These are phyloP conservation scores for Lophiotrema nucula DNA, from an alignment of 495 filamentous ascomycete species.

Conservation along the genomic window DNA sequence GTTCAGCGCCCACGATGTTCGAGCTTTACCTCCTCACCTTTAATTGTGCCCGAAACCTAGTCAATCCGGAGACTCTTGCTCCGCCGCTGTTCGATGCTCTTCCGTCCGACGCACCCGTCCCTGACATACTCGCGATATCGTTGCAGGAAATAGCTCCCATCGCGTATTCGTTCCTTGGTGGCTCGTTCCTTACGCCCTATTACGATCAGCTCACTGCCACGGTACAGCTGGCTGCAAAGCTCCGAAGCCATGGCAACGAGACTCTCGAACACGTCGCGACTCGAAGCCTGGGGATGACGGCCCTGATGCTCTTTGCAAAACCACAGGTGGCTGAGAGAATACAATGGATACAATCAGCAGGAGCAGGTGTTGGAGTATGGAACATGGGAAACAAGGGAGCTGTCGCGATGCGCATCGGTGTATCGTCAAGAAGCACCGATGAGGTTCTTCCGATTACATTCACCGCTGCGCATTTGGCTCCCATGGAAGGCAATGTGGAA, in stretches of 20 bases:
- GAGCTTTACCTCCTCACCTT: constrained; percentile 77
- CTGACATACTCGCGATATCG: constrained; percentile 51
- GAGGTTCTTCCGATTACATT: constrained; percentile 69
- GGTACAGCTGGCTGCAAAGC: constrained; percentile 62
- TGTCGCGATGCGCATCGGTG: constrained; percentile 71
- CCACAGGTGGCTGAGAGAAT: constrained; percentile 57
- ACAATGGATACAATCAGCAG: constrained; percentile 62
- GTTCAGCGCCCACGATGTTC: constrained; percentile 42
- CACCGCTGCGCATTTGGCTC: constrained; percentile 83
- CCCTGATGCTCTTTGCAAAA: constrained; percentile 72
- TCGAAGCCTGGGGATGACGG: constrained; percentile 84
- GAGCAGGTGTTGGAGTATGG: constrained; percentile 71
- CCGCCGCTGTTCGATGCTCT: constrained; percentile 71
- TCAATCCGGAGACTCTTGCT: constrained; percentile 65
- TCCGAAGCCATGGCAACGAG: constrained; percentile 20
- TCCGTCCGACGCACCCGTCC: constrained; percentile 38
- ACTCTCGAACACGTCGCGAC: constrained; percentile 54
- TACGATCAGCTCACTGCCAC: constrained; percentile 65
- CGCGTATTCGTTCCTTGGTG: constrained; percentile 79
- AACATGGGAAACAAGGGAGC: constrained; percentile 96
- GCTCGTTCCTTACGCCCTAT: constrained; percentile 73
- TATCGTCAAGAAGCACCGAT: constrained; percentile 38
- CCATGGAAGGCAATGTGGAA: constrained; percentile 70
- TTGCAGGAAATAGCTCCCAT: constrained; percentile 91
- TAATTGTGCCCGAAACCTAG: constrained; percentile 74